A percentile compares a stretch with the other conserved stretches of the same genome.
phyloP scores from a whole-genome alignment of 768 basidiomycete species.

The Phaeolepiota aurea region DNA sequence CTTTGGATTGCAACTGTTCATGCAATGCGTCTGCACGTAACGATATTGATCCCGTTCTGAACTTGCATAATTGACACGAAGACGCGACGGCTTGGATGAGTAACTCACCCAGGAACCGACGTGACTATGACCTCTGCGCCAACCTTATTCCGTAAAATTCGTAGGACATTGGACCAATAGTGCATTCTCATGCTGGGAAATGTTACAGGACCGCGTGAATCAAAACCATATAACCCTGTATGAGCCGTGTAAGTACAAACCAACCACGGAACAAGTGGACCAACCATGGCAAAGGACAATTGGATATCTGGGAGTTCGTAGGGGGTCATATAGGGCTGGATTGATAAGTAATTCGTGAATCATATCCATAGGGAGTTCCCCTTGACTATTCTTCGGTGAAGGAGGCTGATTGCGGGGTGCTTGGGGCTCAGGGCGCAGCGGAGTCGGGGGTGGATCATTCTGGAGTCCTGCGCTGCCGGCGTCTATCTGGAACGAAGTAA shows the following conservation, averaged over 20 bases:
- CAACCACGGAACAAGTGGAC: slow-evolving; percentile 11
- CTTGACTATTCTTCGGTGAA: slow-evolving; percentile 8
- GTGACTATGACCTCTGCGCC: slow-evolving; percentile 96
- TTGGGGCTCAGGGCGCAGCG: slow-evolving; percentile 4
- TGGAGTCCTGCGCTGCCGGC: slow-evolving; percentile 6
- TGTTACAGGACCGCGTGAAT: slow-evolving; percentile 74
- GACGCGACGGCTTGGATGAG: background rate
- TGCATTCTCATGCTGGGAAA: slow-evolving; percentile 83
- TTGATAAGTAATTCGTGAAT: slow-evolving; percentile 69
- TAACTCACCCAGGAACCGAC: slow-evolving; percentile 78
- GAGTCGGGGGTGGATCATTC: slow-evolving; percentile 12
- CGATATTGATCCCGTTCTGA: slow-evolving; percentile 82
- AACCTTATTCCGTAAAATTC: slow-evolving; percentile 67
- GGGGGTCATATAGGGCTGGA: slow-evolving; percentile 71
- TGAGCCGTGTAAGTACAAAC: background rate
- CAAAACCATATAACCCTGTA: slow-evolving; percentile 89
- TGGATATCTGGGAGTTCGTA: slow-evolving; percentile 76
- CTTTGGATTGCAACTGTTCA: slow-evolving; percentile 54
- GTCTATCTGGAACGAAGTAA: slow-evolving; percentile 11
- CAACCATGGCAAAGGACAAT: slow-evolving; percentile 95
- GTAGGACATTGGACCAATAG: slow-evolving; percentile 90
- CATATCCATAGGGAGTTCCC: slow-evolving; percentile 25
- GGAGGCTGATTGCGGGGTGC: slow-evolving; percentile 9
- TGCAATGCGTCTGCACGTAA: slow-evolving; percentile 75
- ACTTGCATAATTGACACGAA: background rate